phyloP scores from a whole-genome alignment of 768 basidiomycete genomes.

The Pleurotus ostreatus region DNA sequence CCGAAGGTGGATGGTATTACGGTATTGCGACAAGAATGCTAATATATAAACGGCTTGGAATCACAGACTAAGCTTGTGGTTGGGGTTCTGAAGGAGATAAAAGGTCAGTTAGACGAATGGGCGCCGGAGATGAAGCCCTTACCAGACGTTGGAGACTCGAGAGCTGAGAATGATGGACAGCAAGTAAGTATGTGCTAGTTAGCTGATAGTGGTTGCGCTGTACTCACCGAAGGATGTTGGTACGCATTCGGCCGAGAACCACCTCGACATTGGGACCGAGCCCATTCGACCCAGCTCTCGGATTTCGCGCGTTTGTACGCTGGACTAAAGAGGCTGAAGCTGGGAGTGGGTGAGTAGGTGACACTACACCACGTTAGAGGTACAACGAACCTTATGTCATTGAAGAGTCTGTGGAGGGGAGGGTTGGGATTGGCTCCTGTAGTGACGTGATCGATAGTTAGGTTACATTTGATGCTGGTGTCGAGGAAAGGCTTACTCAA shows the following conservation, averaged over 20 bases:
- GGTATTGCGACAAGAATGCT: too few species aligned
- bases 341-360: too few species aligned
- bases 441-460: neutral
- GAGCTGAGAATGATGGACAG: neutral
- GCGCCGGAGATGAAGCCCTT: neutral
- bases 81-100: neutral
- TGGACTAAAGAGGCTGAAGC: too few species aligned
- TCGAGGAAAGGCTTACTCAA: neutral
- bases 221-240: neutral
- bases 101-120: neutral
- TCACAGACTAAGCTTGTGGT: neutral
- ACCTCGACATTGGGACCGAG: too few species aligned
- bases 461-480: neutral
- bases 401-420: neutral
- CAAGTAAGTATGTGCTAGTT: neutral
- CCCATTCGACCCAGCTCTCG: neutral
- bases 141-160: neutral
- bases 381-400: neutral
- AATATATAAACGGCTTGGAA: too few species aligned
- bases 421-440: neutral
- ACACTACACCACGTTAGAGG: too few species aligned
- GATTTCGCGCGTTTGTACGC: neutral
- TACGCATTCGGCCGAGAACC: neutral
- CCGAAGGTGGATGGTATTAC: too few species aligned
- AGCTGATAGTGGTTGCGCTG: neutral